These are phyloP conservation scores for Penicillium sp. DNA, from an alignment of 2,329 filamentous ascomycete species.

Conservation along the genomic window DNA sequence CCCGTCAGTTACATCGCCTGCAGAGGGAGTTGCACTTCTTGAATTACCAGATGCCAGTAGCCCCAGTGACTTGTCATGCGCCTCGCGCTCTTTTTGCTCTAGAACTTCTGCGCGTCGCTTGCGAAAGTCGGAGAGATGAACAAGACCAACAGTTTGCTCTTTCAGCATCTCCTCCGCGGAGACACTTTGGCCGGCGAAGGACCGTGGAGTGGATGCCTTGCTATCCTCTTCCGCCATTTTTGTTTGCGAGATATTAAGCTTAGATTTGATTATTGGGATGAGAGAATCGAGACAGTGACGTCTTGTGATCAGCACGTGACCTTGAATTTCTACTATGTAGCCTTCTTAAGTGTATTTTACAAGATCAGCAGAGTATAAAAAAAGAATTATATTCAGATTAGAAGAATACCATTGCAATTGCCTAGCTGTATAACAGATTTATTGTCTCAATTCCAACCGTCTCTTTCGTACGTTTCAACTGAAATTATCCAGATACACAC, in stretches of 20 bases:
- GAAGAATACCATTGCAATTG: neutral
- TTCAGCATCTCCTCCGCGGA: slow-evolving; percentile 80
- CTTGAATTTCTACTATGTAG: neutral
- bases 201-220: slow-evolving; percentile 46
- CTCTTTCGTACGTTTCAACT: neutral
- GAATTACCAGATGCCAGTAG: slow-evolving; percentile 45
- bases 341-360: too few species aligned
- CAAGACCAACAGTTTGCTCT: slow-evolving; percentile 83
- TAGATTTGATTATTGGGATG: neutral
- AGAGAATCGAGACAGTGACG: slow-evolving; percentile 10
- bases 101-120: slow-evolving; percentile 94
- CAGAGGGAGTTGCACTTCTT: slow-evolving; percentile 51
- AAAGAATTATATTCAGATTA: too few species aligned
- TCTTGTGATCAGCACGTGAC: slow-evolving; percentile 15
- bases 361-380: neutral
- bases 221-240: slow-evolving; percentile 33
- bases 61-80: slow-evolving; percentile 59
- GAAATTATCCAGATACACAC: neutral
- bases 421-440: neutral
- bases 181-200: slow-evolving; percentile 71
- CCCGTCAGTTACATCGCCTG: slow-evolving; percentile 54
- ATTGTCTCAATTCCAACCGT: neutral
- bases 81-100: slow-evolving; percentile 82
- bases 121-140: slow-evolving; percentile 88
- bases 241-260: slow-evolving; percentile 6